Evolutionary conservation across 106 monocot species (phyloP).

Genomic region (Platanthera guangdongensis): DNA sequence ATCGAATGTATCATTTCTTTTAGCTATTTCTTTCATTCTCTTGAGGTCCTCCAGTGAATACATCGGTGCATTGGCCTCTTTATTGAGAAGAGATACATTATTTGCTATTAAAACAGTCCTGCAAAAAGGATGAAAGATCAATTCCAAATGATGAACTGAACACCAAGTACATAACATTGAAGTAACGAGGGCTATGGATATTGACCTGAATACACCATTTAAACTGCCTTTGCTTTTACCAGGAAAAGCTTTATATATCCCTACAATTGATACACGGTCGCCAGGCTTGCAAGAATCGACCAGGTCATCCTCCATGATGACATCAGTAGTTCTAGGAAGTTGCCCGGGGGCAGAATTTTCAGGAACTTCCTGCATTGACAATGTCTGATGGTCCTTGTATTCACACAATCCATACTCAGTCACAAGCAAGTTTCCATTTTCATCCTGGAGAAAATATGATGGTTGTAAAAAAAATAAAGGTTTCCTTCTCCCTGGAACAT

Average conservation of each 20-base stretch:
- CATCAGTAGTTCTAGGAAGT: constrained; percentile 95
- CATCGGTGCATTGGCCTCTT: constrained; percentile 89
- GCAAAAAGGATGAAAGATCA: neutral
- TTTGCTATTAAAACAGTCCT: constrained; percentile 96
- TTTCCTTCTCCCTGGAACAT: neutral
- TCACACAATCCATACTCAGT: constrained; percentile 95
- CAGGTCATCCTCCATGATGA: constrained; percentile 92
- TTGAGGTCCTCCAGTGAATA: constrained; percentile 67
- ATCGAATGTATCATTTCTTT: constrained; percentile 83
- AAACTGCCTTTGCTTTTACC: constrained; percentile 92
- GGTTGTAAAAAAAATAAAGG: neutral
- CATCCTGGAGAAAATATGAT: constrained; percentile 55
- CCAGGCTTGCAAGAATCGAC: constrained; percentile 98
- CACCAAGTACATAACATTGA: neutral
- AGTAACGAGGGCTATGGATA: neutral
- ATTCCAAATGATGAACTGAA: neutral
- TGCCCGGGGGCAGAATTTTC: constrained; percentile 97
- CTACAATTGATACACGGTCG: constrained; percentile 85
- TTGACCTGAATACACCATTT: constrained; percentile 85
- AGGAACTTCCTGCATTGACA: constrained; percentile 99
- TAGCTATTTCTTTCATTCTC: constrained; percentile 81
- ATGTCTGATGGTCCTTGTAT: constrained; percentile 97
- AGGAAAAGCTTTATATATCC: constrained; percentile 87
- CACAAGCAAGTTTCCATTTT: constrained; percentile 84
- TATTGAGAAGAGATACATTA: constrained; percentile 86